Evolutionary conservation across 169 alveolate species (phyloP).

Genomic region (Amoebophrya sp.): DNA sequence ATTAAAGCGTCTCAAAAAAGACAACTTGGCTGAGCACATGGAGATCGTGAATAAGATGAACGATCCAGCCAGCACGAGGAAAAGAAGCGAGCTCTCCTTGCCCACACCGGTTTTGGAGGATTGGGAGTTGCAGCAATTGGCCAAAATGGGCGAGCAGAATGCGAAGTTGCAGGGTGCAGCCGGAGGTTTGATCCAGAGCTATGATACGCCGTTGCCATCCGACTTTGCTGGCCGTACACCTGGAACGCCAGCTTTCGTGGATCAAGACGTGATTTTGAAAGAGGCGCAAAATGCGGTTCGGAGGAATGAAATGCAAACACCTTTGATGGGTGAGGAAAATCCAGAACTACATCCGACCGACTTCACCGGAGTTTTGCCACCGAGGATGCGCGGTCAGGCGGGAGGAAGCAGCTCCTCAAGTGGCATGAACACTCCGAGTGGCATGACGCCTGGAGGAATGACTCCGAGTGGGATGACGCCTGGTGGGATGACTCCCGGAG

Average conservation of each 20-base stretch:
- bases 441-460: background rate
- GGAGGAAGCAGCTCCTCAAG: too few relatives aligned
- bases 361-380: background rate
- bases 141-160: background rate
- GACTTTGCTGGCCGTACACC: background rate
- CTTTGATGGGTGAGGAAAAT: background rate
- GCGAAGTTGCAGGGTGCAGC: background rate
- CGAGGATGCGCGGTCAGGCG: background rate
- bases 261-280: background rate
- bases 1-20: slow-evolving; percentile 80
- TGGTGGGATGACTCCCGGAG: background rate
- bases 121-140: slow-evolving; percentile 40
- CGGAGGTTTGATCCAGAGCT: background rate
- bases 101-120: slow-evolving; percentile 52
- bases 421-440: background rate
- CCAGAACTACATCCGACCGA: background rate
- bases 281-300: slow-evolving; percentile 17
- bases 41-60: slow-evolving; percentile 72
- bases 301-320: background rate
- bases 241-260: background rate
- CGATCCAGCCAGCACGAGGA: slow-evolving; percentile 36
- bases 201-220: background rate
- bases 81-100: slow-evolving; percentile 43
- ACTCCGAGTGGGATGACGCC: background rate
- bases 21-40: slow-evolving; percentile 80